phyloP scores from a whole-genome alignment of 2,329 filamentous ascomycete species.

The Hypoxylon sp. region DNA sequence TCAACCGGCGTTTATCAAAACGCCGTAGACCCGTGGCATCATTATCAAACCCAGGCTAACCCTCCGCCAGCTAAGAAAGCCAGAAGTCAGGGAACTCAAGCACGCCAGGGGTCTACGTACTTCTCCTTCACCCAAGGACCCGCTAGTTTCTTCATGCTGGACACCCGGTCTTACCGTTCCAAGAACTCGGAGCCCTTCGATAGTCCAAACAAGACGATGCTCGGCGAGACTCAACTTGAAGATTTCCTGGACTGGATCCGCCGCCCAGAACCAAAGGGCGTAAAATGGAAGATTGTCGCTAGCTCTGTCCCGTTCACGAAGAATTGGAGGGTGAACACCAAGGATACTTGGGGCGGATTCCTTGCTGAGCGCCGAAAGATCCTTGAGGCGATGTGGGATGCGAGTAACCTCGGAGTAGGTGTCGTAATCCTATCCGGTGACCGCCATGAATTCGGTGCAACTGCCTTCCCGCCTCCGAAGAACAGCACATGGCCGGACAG shows the following conservation, averaged over 20 bases:
- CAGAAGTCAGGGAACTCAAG: slow-evolving; percentile 55
- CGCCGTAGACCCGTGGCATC: slow-evolving; percentile 85
- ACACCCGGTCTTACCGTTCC: slow-evolving; percentile 90
- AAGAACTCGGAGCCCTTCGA: slow-evolving; percentile 72
- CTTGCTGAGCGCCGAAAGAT: slow-evolving; percentile 82
- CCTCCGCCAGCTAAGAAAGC: slow-evolving; percentile 76
- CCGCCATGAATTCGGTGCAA: slow-evolving; percentile 96
- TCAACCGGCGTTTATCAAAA: slow-evolving; percentile 83
- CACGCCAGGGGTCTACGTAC: slow-evolving; percentile 77
- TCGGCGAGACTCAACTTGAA: slow-evolving; percentile 82
- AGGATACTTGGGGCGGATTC: slow-evolving; percentile 96
- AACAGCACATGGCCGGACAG: slow-evolving; percentile 73
- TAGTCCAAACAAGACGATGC: slow-evolving; percentile 83
- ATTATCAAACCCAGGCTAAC: slow-evolving; percentile 89
- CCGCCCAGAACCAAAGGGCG: slow-evolving; percentile 78
- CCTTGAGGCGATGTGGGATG: slow-evolving; percentile 93
- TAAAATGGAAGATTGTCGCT: slow-evolving; percentile 94
- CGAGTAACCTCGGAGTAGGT: slow-evolving; percentile 79
- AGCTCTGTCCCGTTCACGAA: slow-evolving; percentile 96
- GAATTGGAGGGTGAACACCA: slow-evolving; percentile 91
- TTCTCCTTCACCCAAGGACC: slow-evolving; percentile 92
- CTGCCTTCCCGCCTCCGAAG: slow-evolving; percentile 76
- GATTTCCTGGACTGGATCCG: slow-evolving; percentile 85
- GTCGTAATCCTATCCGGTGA: slow-evolving; percentile 91
- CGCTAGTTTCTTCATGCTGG: slow-evolving; percentile 93